Evolutionary conservation across 176 grass and related monocot species (phyloP), one percentile per base, ranked within the genome.

Genomic region (Eragrostis nindensis): DNA sequence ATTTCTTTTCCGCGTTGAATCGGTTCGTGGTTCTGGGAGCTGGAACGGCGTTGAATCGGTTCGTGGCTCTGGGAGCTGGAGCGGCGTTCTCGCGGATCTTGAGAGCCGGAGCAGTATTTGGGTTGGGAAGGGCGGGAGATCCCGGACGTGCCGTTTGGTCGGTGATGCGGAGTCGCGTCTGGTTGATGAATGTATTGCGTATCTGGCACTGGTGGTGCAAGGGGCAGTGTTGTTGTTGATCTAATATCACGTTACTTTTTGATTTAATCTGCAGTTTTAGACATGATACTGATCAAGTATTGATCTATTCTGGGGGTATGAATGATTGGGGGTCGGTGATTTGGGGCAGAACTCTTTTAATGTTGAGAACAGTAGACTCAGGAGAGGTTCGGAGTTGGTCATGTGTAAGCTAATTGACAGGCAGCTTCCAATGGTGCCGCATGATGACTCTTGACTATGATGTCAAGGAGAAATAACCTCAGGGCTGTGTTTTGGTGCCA

Each of bases 1-100:
- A 6, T 70, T 77, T 87, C 26, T 19, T 54, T 26, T 80, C 5
- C 54, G 42, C 17, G 38, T 60, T 12, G 69, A 67, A 61, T 79
- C n/a, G 6, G n/a, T 66, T 65, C 24, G 29, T 57, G 17, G 72
- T 60, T 59, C 5, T 13, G 57, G 80, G 41, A 8, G 12, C 36
- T 68, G 56, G 16, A 1, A 66, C 18, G 60, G 52, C 8, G 21
- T 22, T 16, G 68, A 67, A 61, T 79, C n/a, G 5, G n/a, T 66
- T 65, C 22, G 29, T 56, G 17, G 71, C 61, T 59, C 5, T 14
- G 48, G 80, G 42, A 8, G 12, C 36, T 69, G 56, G 17, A 1
- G 74, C 19, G 61, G 53, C 6, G n/a, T 22, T 17, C 32, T 1
- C 4, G 32, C 32, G 32, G 32, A 36, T 36, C 32, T 36, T 36